phyloP scores from a whole-genome alignment of 2,329 filamentous ascomycete genomes.

The Botrytis galanthina region DNA sequence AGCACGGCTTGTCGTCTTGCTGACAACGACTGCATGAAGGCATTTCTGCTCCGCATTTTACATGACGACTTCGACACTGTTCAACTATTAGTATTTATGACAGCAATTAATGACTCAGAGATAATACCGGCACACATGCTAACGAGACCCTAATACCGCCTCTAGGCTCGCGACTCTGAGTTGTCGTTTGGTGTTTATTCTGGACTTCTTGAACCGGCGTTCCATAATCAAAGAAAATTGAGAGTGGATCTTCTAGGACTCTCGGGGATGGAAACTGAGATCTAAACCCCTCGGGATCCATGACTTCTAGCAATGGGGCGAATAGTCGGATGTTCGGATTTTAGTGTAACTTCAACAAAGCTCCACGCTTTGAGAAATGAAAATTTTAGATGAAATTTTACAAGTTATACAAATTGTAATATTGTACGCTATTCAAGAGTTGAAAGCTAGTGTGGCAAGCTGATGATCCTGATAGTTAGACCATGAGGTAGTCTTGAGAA shows the following conservation, averaged over 20 bases:
- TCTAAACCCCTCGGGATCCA: neutral
- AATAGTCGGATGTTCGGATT: neutral
- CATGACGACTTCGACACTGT: conserved; percentile 41
- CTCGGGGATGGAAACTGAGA: neutral
- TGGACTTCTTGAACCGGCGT: conserved; percentile 17
- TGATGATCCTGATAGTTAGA: neutral
- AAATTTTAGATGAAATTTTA: neutral
- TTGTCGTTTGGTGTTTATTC: neutral
- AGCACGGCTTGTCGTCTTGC: conserved; percentile 45
- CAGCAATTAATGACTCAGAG: neutral
- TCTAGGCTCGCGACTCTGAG: conserved; percentile 17
- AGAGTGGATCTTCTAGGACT: conserved; percentile 22
- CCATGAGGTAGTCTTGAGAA: neutral
- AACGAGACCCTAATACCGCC: conserved; percentile 44
- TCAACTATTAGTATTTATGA: conserved; percentile 2
- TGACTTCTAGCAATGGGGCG: neutral
- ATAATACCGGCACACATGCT: conserved; percentile 45
- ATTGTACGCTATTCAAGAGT: neutral
- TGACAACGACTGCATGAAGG: conserved; percentile 46
- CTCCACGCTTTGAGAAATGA: neutral
- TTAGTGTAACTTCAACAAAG: neutral
- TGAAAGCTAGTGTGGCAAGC: conserved; percentile 1
- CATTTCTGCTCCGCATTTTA: conserved; percentile 48
- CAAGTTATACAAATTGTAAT: neutral
- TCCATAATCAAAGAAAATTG: conserved; percentile 32